Evolutionary conservation across 345 rosid species (phyloP).

Genomic region (Populus nigra): DNA sequence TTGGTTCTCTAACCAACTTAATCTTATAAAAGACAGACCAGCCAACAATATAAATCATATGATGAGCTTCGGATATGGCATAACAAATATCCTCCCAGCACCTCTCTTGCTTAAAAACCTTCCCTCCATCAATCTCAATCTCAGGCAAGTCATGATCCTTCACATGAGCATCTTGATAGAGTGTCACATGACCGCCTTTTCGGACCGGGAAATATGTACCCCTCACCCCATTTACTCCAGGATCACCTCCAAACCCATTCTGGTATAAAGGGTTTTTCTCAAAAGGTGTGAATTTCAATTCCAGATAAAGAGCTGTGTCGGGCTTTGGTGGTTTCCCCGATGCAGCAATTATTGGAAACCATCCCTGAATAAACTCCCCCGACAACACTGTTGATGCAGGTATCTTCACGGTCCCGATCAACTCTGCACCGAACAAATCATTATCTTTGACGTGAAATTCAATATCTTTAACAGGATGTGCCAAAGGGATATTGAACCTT

Average conservation of each 20-base stretch:
- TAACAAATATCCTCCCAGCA: constrained; percentile 97
- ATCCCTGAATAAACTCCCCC: constrained; percentile 39
- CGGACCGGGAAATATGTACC: constrained; percentile 76
- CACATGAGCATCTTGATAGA: constrained; percentile 92
- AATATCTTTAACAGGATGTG: constrained; percentile 60
- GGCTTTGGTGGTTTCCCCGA: constrained; percentile 53
- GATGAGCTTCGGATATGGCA: constrained; percentile 91
- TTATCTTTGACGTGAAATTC: constrained; percentile 85
- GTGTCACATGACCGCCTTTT: constrained; percentile 57
- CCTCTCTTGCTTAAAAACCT: constrained; percentile 41
- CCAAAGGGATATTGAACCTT: constrained; percentile 56
- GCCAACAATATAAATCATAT: constrained; percentile 80
- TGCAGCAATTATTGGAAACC: constrained; percentile 51
- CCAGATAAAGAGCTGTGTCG: constrained; percentile 47
- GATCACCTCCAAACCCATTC: constrained; percentile 62
- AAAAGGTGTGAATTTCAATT: constrained; percentile 63
- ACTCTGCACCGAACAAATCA: constrained; percentile 73
- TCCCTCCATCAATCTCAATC: constrained; percentile 47
- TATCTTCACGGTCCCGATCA: constrained; percentile 57
- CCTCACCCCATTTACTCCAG: constrained; percentile 54
- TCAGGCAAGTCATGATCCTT: constrained; percentile 42
- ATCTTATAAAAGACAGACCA: constrained; percentile 90
- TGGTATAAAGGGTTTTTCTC: constrained; percentile 51
- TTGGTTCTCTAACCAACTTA: constrained; percentile 72
- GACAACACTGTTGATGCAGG: constrained; percentile 43